Percentiles rank a stretch among this genome's conserved stretches.
phyloP scores from a whole-genome alignment of 257 asterid species.

The Solanum infundibuliforme region DNA sequence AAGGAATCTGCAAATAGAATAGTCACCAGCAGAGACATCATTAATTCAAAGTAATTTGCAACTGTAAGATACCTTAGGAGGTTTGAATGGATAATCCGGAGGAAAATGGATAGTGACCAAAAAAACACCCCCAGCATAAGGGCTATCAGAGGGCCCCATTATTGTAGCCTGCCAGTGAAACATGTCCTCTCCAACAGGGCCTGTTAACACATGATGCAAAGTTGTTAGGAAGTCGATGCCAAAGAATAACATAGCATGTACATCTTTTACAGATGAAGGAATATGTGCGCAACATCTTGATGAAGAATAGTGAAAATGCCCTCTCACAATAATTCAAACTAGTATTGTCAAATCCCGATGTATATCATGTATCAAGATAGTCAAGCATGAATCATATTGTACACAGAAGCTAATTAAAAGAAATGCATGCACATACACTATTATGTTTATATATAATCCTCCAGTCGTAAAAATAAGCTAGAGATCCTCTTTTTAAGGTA shows the following conservation, averaged over 20 bases:
- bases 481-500: neutral
- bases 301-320: neutral
- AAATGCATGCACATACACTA: neutral
- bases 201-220: neutral
- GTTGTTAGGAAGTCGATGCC: neutral
- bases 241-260: neutral
- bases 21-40: neutral
- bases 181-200: slow-evolving; percentile 6
- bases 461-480: neutral
- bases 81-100: slow-evolving; percentile 3
- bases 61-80: neutral
- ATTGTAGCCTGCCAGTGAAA: slow-evolving; percentile 6
- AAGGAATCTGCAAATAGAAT: neutral
- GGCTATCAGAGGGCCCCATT: slow-evolving; percentile 3
- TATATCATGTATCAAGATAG: neutral
- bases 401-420: neutral
- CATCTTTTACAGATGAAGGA: neutral
- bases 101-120: neutral
- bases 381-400: neutral
- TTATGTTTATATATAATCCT: neutral
- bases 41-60: neutral
- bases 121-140: slow-evolving; percentile 3
- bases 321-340: neutral
- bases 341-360: neutral
- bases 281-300: neutral